These are phyloP conservation scores for Galerina marginata DNA, from an alignment of 768 basidiomycete genomes.

Conservation along the genomic window DNA sequence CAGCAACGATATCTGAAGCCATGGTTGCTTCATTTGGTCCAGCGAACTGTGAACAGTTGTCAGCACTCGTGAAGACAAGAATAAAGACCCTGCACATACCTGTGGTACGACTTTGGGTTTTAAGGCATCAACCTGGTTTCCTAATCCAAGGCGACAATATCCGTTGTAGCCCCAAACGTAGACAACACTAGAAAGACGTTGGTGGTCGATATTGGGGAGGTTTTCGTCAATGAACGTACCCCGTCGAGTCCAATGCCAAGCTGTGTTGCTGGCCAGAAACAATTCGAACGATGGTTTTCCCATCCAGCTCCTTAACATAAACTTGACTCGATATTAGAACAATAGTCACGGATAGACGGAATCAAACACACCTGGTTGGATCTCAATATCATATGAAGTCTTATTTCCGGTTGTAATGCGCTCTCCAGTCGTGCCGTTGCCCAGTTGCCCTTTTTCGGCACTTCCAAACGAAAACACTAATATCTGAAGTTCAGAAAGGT, in stretches of 20 bases:
- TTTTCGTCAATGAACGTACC: slow-evolving; percentile 47
- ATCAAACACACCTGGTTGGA: slow-evolving; percentile 61
- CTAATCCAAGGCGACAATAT: slow-evolving; percentile 89
- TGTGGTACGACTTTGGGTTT: slow-evolving; percentile 86
- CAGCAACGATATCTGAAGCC: slow-evolving; percentile 72
- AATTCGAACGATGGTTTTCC: slow-evolving; percentile 80
- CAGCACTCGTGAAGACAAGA: neutral
- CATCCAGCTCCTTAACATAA: slow-evolving; percentile 76
- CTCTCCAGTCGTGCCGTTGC: slow-evolving; percentile 93
- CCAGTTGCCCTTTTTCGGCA: slow-evolving; percentile 91
- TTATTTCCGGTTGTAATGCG: slow-evolving; percentile 87
- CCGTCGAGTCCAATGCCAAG: slow-evolving; percentile 78
- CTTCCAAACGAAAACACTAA: slow-evolving; percentile 90
- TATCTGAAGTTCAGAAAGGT: neutral
- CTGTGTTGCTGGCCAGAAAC: slow-evolving; percentile 89
- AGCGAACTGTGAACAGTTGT: slow-evolving; percentile 62
- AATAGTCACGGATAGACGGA: neutral
- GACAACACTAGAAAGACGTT: slow-evolving; percentile 53
- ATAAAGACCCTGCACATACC: slow-evolving; percentile 38
- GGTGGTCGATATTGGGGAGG: neutral
- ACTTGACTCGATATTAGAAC: slow-evolving; percentile 43
- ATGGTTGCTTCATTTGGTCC: slow-evolving; percentile 70
- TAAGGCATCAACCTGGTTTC: slow-evolving; percentile 82
- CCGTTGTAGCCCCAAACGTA: slow-evolving; percentile 92
- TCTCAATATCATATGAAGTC: slow-evolving; percentile 79